Percentiles rank a stretch among this genome's conserved stretches.
Evolutionary conservation across 352 stramenopile species (phyloP).

Genomic region (Blastocystis sp.): DNA sequence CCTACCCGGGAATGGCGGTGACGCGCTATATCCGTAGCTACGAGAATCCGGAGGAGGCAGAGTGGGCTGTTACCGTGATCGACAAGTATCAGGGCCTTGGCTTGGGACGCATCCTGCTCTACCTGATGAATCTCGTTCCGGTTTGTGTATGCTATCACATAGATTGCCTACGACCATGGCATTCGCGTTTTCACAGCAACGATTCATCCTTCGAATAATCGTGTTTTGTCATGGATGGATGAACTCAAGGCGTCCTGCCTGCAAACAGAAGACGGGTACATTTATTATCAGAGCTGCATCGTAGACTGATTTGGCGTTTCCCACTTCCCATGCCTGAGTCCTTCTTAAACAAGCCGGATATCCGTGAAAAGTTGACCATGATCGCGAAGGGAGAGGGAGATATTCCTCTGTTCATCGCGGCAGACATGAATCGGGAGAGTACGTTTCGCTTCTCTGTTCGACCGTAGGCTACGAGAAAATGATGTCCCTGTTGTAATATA

Average conservation of each 20-base stretch:
- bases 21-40: conserved; percentile 46
- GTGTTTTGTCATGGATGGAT: conserved; percentile 33
- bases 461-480: conserved; percentile 11
- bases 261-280: conserved; percentile 35
- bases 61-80: conserved; percentile 48
- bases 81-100: conserved; percentile 51
- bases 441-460: neutral
- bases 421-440: conserved; percentile 51
- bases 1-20: conserved; percentile 48
- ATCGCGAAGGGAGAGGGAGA: conserved; percentile 29
- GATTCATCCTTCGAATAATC: conserved; percentile 38
- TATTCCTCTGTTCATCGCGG: conserved; percentile 9
- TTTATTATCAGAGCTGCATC: neutral
- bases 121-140: conserved; percentile 14
- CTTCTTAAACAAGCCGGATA: neutral
- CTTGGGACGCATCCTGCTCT: conserved; percentile 23
- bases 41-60: conserved; percentile 21
- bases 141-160: neutral
- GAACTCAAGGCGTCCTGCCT: neutral
- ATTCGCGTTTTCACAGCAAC: conserved; percentile 13
- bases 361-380: conserved; percentile 2
- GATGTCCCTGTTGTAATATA: neutral
- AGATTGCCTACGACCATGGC: conserved; percentile 39
- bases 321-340: conserved; percentile 18
- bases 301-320: conserved; percentile 40